phyloP scores from a whole-genome alignment of 164 flowering plant genomes.

The Berberis thunbergii region DNA sequence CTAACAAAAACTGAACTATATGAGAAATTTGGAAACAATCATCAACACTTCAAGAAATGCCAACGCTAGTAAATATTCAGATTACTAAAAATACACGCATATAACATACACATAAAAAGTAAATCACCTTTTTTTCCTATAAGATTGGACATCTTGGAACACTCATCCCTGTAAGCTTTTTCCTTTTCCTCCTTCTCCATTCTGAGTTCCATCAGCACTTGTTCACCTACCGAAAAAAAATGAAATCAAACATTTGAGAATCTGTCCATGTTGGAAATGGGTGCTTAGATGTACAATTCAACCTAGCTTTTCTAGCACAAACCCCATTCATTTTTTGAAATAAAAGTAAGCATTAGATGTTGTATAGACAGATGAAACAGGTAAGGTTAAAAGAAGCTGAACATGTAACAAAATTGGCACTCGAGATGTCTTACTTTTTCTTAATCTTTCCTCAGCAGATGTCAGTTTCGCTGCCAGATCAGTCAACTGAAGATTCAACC shows the following conservation, averaged over 20 bases:
- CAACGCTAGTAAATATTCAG: neutral
- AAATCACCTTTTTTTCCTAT: constrained; percentile 68
- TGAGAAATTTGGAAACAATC: too few relatives aligned
- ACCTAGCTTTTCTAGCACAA: too few relatives aligned
- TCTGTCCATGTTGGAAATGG: too few relatives aligned
- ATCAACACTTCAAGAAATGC: too few relatives aligned
- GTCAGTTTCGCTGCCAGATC: constrained; percentile 43
- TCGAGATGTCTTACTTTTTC: constrained; percentile 37
- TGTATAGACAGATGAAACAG: neutral
- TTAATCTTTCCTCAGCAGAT: constrained; percentile 47
- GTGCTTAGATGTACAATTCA: neutral
- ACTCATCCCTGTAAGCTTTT: constrained; percentile 37
- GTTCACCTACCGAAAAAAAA: constrained; percentile 40
- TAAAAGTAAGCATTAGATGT: neutral
- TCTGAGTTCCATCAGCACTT: constrained; percentile 50
- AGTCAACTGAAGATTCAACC: constrained; percentile 51
- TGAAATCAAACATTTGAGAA: neutral
- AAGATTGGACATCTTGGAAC: constrained; percentile 25
- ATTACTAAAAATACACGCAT: neutral
- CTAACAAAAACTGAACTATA: too few relatives aligned
- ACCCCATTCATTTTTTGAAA: too few relatives aligned
- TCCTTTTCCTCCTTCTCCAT: constrained; percentile 45
- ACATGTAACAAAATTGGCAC: neutral
- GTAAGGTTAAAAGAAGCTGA: neutral
- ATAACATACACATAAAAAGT: neutral